A percentile compares a stretch with the other conserved stretches of the same genome.
Evolutionary conservation across 2,329 filamentous ascomycete species (phyloP).

Genomic region (Setomelanomma holmii): DNA sequence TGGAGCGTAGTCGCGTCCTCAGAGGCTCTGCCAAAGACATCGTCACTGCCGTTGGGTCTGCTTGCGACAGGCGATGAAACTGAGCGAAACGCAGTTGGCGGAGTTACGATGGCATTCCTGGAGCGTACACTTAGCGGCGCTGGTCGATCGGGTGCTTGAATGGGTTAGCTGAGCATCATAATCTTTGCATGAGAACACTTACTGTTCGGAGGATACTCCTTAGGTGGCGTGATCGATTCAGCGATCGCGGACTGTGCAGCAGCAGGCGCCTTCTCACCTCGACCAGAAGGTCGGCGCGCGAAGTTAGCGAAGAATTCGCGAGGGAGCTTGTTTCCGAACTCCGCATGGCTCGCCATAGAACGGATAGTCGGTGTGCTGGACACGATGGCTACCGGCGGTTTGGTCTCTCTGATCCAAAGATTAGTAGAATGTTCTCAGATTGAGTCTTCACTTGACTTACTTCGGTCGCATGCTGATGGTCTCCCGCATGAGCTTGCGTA

Average conservation of each 20-base stretch:
- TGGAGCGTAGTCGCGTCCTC: not conserved
- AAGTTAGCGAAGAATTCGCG: not conserved
- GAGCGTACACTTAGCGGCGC: slow-evolving; percentile 29
- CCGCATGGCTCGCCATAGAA: not conserved
- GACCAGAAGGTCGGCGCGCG: not conserved
- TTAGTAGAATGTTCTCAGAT: too few relatives aligned
- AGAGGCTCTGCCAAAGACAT: not conserved
- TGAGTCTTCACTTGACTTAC: slow-evolving; percentile 1
- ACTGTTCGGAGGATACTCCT: slow-evolving; percentile 21
- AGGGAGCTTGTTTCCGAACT: not conserved
- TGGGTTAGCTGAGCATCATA: not conserved
- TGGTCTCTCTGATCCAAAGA: not conserved
- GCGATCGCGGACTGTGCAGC: not conserved
- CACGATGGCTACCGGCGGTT: not conserved
- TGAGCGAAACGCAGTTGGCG: slow-evolving; percentile 7
- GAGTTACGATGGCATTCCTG: slow-evolving; percentile 2
- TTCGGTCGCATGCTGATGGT: slow-evolving; percentile 14
- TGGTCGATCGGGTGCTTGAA: slow-evolving; percentile 36
- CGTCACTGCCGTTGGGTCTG: not conserved
- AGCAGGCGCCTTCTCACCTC: not conserved
- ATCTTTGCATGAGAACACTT: not conserved
- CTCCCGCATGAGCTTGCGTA: slow-evolving; percentile 22
- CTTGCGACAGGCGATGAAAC: slow-evolving; percentile 15
- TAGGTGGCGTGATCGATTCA: not conserved
- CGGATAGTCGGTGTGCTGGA: not conserved